Base-by-base conservation (phyloP, 2,329 filamentous ascomycete species). In the Alternaria tenuissima region DNA sequence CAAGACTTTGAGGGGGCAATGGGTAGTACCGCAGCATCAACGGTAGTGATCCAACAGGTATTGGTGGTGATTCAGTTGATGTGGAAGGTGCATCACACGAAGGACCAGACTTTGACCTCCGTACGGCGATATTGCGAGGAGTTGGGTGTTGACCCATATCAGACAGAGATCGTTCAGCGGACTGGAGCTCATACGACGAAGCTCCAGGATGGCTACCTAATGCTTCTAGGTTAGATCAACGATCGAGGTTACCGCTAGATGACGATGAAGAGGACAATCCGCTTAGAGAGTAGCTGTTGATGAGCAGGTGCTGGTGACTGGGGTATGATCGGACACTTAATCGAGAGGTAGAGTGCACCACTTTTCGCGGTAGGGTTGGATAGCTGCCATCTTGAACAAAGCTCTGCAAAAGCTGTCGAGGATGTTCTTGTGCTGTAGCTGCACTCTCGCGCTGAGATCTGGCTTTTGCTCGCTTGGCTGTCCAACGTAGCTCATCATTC, bases 231-330 rank as follows among this genome's bases (percentile, higher is more conserved):
- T 61, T 69, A 34, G 61, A 28, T 43, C 52, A 56, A 8, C 52
- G 55, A 30, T 63, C 61, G 24, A 56, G n/a, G 1, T 43, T 48
- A 18, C 28, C 16, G 14, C 18, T 43, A 1, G 46, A 51, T 5
- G n/a, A 34, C 2, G 39, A 16, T 3, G 52, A 44, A 24, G 39
- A 34, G 9, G 52, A 55, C 20, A 57, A 43, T 8, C 20, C 59
- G 39, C 51, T 62, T 20, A 62, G 55, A 5, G 64, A 60, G 4
- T 53, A 56, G 53, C 52, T 67, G 39, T 70, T 63, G 20, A 61
- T 44, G 4, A 67, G 56, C 3, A 68, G 12, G 8, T 67, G 62
- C 7, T 72, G 67, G n/a, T 70, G 65, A 46, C 59, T 67, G 8
- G 49, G 42, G 14, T 61, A 55, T 7, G 58, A 48, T 49, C 41